Evolutionary conservation across 164 flowering plant genomes (phyloP), one percentile per base, ranked within the genome.

Genomic region (Akebia trifoliata): DNA sequence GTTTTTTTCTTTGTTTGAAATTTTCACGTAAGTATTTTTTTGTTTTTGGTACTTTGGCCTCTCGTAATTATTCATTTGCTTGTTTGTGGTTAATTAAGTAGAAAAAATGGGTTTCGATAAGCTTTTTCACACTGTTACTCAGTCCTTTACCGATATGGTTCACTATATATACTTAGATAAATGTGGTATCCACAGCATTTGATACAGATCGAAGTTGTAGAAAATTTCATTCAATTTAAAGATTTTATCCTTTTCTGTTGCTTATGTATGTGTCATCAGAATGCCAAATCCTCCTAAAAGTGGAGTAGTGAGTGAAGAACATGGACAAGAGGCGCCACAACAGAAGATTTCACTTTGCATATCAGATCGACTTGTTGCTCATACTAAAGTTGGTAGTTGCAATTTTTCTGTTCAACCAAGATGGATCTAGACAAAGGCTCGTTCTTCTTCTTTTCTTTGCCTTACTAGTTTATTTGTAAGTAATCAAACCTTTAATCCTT

Each of bases 381-480:
- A n/a, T n/a, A n/a, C n/a, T n/a, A n/a, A n/a, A n/a, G n/a, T n/a
- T n/a, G 64, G 90, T 83, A 38, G 97, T 88, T 56, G 90, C 84
- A 18, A 81, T 87, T 25, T 87, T 87, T 69, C 67, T 90, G 69
- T 82, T 90, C 73, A 80, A 84, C 68, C 97, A 90, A 82, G 96
- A 90, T 72, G 97, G 97, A 22, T 90, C 97, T 17, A 84, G 78
- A 67, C 87, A 80, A 57, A 83, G 85, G 74, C 94, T 91, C 36
- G 66, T 76, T 59, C 74, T 88, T 52, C 88, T 87, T 17, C 78
- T 91, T 59, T 70, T 88, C 51, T 74, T 83, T 57, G 88, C 94
- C 60, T 66, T 78, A 26, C 63, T 91, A 32, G 73, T 88, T 57
- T 91, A n/a, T n/a, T n/a, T n/a, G n/a, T n/a, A n/a, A n/a, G n/a